Percentiles rank a stretch among this genome's conserved stretches.
These are phyloP conservation scores for Penicillium vulpinum DNA, from an alignment of 2,329 filamentous ascomycete species.

Conservation along the genomic window DNA sequence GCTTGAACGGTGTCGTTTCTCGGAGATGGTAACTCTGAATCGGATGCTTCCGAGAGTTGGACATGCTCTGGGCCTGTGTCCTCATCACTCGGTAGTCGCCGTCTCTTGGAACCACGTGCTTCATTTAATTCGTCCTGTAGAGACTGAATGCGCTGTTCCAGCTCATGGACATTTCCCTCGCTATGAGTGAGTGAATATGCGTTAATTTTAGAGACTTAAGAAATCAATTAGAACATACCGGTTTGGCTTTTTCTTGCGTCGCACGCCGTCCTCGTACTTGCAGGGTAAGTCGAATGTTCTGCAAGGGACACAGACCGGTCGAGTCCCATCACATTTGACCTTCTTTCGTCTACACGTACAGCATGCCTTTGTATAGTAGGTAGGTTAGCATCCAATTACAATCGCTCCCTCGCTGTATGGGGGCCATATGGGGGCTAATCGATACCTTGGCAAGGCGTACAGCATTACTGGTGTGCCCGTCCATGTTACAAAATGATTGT, in stretches of 20 bases:
- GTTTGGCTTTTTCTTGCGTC: not conserved
- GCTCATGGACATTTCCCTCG: not conserved
- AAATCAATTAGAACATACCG: not conserved
- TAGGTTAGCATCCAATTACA: not conserved
- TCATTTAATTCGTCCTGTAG: constrained; percentile 4
- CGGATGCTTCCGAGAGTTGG: not conserved
- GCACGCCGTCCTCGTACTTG: constrained; percentile 6
- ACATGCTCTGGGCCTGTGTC: not conserved
- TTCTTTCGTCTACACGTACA: constrained; percentile 10
- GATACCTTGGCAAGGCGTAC: constrained; percentile 4
- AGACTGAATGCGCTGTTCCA: not conserved
- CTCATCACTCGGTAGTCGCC: not conserved
- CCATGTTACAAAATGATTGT: not conserved
- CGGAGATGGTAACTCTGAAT: not conserved
- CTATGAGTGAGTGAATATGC: not conserved
- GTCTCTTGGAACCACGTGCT: not conserved
- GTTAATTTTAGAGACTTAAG: not conserved
- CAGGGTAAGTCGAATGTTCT: constrained; percentile 10
- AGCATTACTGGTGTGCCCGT: not conserved
- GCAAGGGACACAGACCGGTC: constrained; percentile 10
- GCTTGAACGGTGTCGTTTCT: not conserved
- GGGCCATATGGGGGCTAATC: not conserved
- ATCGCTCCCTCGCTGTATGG: not conserved
- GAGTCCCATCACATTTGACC: constrained; percentile 15
- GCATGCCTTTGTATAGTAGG: constrained; percentile 7